A percentile compares a stretch with the other conserved stretches of the same genome.
These are phyloP conservation scores for Cytospora chrysosperma DNA, from an alignment of 2,329 filamentous ascomycete genomes.

Conservation along the genomic window DNA sequence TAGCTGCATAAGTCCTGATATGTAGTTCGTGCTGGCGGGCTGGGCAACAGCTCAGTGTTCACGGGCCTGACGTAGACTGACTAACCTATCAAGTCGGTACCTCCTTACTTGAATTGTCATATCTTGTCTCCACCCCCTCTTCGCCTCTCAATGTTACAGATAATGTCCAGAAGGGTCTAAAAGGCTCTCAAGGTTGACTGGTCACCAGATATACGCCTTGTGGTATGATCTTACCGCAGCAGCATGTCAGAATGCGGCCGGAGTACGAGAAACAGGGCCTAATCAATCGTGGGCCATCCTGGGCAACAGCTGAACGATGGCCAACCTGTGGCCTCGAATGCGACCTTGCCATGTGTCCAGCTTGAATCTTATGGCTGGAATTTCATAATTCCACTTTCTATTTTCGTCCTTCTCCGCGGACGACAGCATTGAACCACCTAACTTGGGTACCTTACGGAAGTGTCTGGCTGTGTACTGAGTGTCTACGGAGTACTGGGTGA, in stretches of 20 bases:
- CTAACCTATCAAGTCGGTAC: too few species aligned
- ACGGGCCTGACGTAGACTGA: too few species aligned
- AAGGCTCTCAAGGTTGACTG: slow-evolving; percentile 2
- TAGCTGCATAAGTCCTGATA: too few species aligned
- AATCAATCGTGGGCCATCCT: not conserved
- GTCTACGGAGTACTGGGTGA: too few species aligned
- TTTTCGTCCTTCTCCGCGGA: slow-evolving; percentile 13
- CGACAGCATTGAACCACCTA: not conserved
- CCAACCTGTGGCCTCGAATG: not conserved
- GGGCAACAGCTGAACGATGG: not conserved
- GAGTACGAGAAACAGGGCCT: not conserved
- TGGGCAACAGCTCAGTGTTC: too few species aligned
- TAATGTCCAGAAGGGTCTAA: not conserved
- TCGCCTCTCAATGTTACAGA: too few species aligned
- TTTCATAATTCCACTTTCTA: slow-evolving; percentile 7
- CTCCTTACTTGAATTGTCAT: not conserved
- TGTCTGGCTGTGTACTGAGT: not conserved
- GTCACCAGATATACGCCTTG: slow-evolving; percentile 1
- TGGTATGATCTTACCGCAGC: not conserved
- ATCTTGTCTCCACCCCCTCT: too few species aligned
- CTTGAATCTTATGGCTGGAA: not conserved
- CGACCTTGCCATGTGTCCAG: slow-evolving; percentile 8
- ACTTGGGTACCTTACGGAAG: not conserved
- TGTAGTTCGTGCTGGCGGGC: too few species aligned
- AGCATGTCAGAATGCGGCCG: not conserved